Base-by-base conservation (phyloP, 163 green algal species). In the Scenedesmus sp. region DNA sequence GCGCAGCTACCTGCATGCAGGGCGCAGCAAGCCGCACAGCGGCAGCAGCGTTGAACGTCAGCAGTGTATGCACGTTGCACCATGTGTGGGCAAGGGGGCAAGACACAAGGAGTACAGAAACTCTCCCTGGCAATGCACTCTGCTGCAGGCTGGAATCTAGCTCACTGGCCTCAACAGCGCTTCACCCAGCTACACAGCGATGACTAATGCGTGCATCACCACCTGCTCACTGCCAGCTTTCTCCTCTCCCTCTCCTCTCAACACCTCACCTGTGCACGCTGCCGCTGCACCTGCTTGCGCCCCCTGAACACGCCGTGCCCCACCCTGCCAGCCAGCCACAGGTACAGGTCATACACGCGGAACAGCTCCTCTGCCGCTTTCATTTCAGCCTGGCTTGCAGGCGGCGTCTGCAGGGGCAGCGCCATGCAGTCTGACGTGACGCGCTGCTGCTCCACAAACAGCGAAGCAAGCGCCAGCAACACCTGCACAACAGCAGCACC, bases 281-380 rank as follows among this genome's bases (percentile, higher is more conserved):
- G 88, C 77, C 66, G 60, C 20, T 34, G 54, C 76, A 88, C 82
- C 10, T 59, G 13, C 26, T 62, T 67, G 26, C 54, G 59, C 23
- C 62, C 77, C 57, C 57, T 23, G 62, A 92, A 92, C 88, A 87
- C 77, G 18, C 79, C 77, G 23, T 56, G 34, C 56, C 77, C 77
- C 20, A 92, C 10, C 73, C 88, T 26, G 60, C 77, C 88, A 6
- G 77, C 59, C 18, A 92, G 62, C 88, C 88, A 92, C n/a, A 92
- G 88, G 57, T 87, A 92, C n/a, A 92, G 77, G 56, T 92, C 88
- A 87, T 87, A 92, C 20, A 92, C 88, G 8, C 88, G 59, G 60
- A 88, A 92, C 77, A 88, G 52, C 77, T 92, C 74, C 77, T 92
- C 88, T 74, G 88, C 88, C 12, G 77, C 15, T 8, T 82, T 87